Conservation (phyloP, 768 basidiomycete genomes). For the Sistotremastrum suecicum region DNA sequence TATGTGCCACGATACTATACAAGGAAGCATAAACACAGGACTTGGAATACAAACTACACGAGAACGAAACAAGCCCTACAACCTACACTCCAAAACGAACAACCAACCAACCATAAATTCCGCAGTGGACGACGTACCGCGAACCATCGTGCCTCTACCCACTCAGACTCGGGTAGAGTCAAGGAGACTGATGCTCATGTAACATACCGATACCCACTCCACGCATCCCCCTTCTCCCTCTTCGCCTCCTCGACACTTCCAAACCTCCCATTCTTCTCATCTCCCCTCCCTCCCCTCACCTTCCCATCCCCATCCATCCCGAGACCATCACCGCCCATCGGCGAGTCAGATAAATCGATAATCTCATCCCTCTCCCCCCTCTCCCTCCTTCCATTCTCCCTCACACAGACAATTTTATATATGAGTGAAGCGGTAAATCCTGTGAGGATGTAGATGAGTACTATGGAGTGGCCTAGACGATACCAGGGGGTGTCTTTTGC, state of each 20-base stretch:
- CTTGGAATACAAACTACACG: no score
- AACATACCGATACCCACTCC: constrained; percentile 11
- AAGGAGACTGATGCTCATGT: constrained; percentile 1
- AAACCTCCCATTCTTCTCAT: constrained; percentile 3
- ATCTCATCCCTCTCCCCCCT: constrained; percentile 57
- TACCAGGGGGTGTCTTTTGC: constrained; percentile 53
- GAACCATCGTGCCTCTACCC: no score
- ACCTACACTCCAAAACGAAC: no score
- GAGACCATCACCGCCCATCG: constrained; percentile 23
- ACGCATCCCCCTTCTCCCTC: constrained; percentile 10
- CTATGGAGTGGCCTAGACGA: constrained; percentile 50
- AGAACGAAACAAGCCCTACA: no score
- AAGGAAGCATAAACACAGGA: no score
- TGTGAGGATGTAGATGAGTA: constrained; percentile 55
- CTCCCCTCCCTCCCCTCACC: constrained; percentile 8
- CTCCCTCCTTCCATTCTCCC: constrained; percentile 49
- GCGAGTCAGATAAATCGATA: constrained; percentile 19
- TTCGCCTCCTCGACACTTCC: constrained; percentile 9
- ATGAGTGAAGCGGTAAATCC: constrained; percentile 40
- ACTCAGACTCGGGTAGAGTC: no score
- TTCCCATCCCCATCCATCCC: constrained; percentile 24
- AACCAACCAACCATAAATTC: no score
- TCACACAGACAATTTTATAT: constrained; percentile 32
- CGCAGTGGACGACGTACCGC: no score
- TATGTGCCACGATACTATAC: no score